Evolutionary conservation across 257 asterid genomes (phyloP).

Genomic region (Nicotiana knightiana): DNA sequence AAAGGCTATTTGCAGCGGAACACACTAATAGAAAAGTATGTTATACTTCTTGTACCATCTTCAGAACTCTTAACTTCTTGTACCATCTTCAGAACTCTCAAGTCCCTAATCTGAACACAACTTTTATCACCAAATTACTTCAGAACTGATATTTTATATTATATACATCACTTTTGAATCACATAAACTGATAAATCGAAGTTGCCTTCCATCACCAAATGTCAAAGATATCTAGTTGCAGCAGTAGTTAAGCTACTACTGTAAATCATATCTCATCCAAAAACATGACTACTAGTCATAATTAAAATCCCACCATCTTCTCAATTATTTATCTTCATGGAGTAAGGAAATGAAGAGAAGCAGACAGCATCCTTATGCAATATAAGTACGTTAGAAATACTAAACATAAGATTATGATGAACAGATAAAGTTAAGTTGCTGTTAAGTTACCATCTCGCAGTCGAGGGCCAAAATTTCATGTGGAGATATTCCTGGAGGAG

Average conservation of each 20-base stretch:
- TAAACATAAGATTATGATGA: neutral
- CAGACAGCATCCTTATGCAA: neutral
- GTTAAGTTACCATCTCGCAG: constrained; percentile 81
- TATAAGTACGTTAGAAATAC: neutral
- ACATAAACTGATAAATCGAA: neutral
- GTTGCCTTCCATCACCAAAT: neutral
- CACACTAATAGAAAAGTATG: neutral
- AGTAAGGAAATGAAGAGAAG: neutral
- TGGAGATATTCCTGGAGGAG: constrained; percentile 65
- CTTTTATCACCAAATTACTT: neutral
- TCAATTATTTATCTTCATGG: neutral
- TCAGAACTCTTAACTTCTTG: neutral
- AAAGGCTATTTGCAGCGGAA: neutral
- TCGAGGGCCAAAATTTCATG: constrained; percentile 79
- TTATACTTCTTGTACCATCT: neutral
- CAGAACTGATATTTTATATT: neutral
- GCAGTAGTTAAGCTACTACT: neutral
- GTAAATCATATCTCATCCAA: neutral
- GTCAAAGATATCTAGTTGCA: constrained; percentile 1
- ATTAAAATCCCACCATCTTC: neutral
- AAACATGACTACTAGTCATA: neutral
- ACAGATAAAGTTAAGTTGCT: neutral
- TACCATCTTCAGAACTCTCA: neutral
- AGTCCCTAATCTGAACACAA: neutral
- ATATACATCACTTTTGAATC: neutral